Evolutionary conservation across 2,329 filamentous ascomycete genomes (phyloP).

Genomic region (Aureobasidium namibiae): DNA sequence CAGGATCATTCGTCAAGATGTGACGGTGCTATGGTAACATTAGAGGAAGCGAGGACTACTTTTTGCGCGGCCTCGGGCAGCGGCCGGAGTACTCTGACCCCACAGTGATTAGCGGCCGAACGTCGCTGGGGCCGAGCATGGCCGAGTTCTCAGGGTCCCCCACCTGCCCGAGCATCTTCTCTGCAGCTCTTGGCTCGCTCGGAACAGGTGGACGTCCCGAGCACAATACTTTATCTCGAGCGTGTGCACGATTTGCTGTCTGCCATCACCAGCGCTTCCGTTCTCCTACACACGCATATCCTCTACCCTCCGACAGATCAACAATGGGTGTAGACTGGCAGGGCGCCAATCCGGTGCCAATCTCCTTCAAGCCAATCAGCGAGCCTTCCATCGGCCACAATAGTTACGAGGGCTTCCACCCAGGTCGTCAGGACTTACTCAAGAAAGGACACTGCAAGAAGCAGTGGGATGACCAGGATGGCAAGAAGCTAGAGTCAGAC

Average conservation of each 20-base stretch:
- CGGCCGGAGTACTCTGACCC: too few species aligned
- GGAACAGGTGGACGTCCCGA: slow-evolving; percentile 1
- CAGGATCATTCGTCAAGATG: too few species aligned
- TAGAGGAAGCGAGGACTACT: too few species aligned
- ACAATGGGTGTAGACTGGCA: slow-evolving; percentile 11
- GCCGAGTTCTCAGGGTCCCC: slow-evolving; percentile 4
- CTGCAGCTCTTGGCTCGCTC: not conserved
- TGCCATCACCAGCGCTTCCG: not conserved
- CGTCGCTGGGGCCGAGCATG: not conserved
- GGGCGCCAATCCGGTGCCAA: slow-evolving; percentile 8
- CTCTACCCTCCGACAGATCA: not conserved
- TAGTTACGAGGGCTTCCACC: slow-evolving; percentile 33
- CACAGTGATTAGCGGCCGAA: not conserved
- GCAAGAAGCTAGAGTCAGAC: slow-evolving; percentile 28
- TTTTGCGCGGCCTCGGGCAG: too few species aligned
- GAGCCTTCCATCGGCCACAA: slow-evolving; percentile 34
- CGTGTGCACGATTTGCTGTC: not conserved
- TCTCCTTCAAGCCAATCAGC: slow-evolving; percentile 25
- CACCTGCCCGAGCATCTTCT: not conserved
- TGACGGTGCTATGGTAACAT: too few species aligned
- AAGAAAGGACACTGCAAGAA: slow-evolving; percentile 22
- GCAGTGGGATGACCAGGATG: slow-evolving; percentile 29
- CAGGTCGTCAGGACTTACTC: slow-evolving; percentile 33
- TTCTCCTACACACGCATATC: not conserved
- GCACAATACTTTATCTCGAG: not conserved